Evolutionary conservation across 2,329 filamentous ascomycete species (phyloP), one percentile per base, ranked within the genome.

Genomic region (Exophiala calicioides): DNA sequence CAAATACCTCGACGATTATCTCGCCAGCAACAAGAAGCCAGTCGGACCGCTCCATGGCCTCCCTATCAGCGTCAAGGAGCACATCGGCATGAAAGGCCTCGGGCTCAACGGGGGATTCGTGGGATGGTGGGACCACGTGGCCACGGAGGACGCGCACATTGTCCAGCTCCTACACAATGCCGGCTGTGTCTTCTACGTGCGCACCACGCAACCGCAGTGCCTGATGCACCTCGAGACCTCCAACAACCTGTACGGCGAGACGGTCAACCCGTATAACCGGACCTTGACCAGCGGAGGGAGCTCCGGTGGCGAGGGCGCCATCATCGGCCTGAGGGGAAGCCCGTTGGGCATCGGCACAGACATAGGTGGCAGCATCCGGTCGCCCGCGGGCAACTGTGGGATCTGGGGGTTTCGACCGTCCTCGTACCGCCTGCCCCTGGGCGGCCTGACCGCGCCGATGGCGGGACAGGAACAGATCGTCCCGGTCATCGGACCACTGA

Each of bases 11-110:
- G 78, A 81, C 44, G 60, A 63, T 0, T 66, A 77, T 51, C 29
- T 37, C 9, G 29, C 37, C 19, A 15, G 3, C 12, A n/a, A 57
- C 62, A 61, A 51, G 57, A 47, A 26, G 30, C 58, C 23, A 52
- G 59, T 77, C 1, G 82, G 81, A 0, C 79, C 81, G 1, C 68
- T 85, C 0, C 81, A 85, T 57, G 81, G 81, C 3, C 66, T 84
- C 1, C 81, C 81, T 3, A 64, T 84, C 30, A 81, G 69, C 41
- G 51, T 75, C 19, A 75, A 75, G 50, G 72, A 74, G 50, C 68
- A 70, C 44, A 71, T 74, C 43, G 66, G 71, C 31, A 60, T 72
- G 5, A 65, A 71, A 60, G 75, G 73, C 0, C 64, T 76, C 3
- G 73, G 55, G 7, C 36, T 50, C 4, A 59, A 58, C 46, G 55